phyloP scores from a whole-genome alignment of 2,329 filamentous ascomycete genomes.

The Diaporthe citri region DNA sequence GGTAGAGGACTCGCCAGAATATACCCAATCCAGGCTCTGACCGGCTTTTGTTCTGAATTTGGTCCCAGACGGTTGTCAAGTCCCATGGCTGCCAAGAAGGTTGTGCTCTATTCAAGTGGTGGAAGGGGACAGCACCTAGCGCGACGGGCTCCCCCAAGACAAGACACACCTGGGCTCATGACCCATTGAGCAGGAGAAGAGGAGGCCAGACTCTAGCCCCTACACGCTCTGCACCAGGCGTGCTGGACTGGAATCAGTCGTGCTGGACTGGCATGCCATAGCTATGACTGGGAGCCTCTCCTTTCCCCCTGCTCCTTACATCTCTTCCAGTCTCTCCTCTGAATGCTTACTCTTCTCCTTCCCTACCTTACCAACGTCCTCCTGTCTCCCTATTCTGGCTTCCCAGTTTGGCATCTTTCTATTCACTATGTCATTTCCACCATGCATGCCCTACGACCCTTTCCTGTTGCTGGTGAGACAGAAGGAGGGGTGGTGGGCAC shows the following conservation, averaged over 20 bases:
- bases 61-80: background rate
- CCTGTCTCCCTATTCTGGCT: background rate
- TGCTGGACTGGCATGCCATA: background rate
- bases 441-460: background rate
- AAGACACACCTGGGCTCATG: background rate
- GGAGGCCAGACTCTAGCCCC: background rate
- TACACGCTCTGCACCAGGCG: no score
- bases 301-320: background rate
- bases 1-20: no score
- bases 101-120: background rate
- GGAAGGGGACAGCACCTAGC: background rate
- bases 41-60: rapidly evolving
- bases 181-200: background rate
- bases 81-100: no score
- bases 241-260: background rate
- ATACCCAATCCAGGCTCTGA: no score
- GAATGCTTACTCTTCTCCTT: background rate
- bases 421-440: background rate
- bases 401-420: background rate
- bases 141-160: background rate
- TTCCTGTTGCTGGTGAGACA: background rate
- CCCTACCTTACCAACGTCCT: background rate
- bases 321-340: background rate
- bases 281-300: background rate
- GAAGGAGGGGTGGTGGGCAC: background rate